A percentile compares a stretch with the other conserved stretches of the same genome.
phyloP scores from a whole-genome alignment of 176 grass and related monocot genomes.

The Carex littledalei region DNA sequence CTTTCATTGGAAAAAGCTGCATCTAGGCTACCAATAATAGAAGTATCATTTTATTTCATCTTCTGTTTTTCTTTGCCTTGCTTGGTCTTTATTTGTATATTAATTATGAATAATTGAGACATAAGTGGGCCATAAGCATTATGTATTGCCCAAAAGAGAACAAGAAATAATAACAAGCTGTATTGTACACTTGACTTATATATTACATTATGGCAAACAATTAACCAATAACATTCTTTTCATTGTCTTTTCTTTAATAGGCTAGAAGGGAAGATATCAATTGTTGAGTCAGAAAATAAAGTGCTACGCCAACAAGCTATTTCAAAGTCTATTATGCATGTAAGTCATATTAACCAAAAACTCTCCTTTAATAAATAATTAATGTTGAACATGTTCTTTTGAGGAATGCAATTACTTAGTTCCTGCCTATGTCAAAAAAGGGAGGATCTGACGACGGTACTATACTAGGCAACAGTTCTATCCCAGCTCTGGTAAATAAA shows the following conservation, averaged over 20 bases:
- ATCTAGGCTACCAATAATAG: not conserved
- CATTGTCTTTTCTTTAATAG: constrained; percentile 40
- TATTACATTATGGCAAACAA: constrained; percentile 5
- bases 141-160: constrained; percentile 1
- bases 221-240: constrained; percentile 3
- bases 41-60: constrained; percentile 10
- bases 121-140: not conserved
- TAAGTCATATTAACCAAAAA: constrained; percentile 30
- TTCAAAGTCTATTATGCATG: constrained; percentile 84
- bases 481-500: constrained; percentile 51
- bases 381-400: not conserved
- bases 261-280: constrained; percentile 91
- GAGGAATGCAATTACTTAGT: constrained; percentile 21
- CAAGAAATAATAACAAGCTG: not conserved
- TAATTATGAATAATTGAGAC: not conserved
- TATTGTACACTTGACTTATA: not conserved
- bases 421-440: constrained; percentile 35
- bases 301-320: constrained; percentile 97
- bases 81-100: not conserved
- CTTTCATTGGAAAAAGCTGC: too few relatives aligned
- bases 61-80: not conserved
- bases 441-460: constrained; percentile 66
- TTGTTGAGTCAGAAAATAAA: constrained; percentile 99
- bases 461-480: constrained; percentile 41
- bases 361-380: not conserved